phyloP scores from a whole-genome alignment of 306 rosid genomes.

The Hylodesmum podocarpum region DNA sequence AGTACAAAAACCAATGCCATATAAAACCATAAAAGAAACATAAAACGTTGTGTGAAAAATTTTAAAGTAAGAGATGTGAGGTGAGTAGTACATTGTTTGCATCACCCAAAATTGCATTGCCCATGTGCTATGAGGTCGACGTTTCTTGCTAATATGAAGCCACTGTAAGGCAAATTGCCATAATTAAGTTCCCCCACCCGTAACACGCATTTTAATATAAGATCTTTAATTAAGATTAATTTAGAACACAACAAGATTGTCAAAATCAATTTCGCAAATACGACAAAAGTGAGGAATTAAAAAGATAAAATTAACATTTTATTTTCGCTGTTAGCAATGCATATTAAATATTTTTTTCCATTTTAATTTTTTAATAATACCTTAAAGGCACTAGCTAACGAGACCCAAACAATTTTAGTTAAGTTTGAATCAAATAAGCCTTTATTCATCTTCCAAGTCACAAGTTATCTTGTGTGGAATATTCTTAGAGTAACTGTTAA shows the following conservation, averaged over 20 bases:
- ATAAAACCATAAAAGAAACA: constrained; percentile 15
- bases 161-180: not conserved
- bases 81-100: constrained; percentile 12
- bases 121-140: constrained; percentile 32
- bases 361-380: too few species aligned
- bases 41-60: constrained; percentile 17
- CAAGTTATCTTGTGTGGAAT: constrained; percentile 26
- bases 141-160: constrained; percentile 17
- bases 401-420: too few species aligned
- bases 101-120: constrained; percentile 13
- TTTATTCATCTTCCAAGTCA: constrained; percentile 4
- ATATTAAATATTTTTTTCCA: too few species aligned
- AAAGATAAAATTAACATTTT: too few species aligned
- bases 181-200: not conserved
- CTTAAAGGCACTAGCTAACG: too few species aligned
- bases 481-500: constrained; percentile 35
- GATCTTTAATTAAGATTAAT: not conserved
- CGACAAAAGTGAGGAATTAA: too few species aligned
- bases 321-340: too few species aligned
- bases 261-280: too few species aligned
- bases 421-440: not conserved
- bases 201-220: not conserved
- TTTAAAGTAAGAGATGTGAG: constrained; percentile 13
- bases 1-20: constrained; percentile 29
- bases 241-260: not conserved